A percentile compares a stretch with the other conserved stretches of the same genome.
Conservation (phyloP, 2,329 filamentous ascomycete genomes). For the Microdochium nivale region DNA sequence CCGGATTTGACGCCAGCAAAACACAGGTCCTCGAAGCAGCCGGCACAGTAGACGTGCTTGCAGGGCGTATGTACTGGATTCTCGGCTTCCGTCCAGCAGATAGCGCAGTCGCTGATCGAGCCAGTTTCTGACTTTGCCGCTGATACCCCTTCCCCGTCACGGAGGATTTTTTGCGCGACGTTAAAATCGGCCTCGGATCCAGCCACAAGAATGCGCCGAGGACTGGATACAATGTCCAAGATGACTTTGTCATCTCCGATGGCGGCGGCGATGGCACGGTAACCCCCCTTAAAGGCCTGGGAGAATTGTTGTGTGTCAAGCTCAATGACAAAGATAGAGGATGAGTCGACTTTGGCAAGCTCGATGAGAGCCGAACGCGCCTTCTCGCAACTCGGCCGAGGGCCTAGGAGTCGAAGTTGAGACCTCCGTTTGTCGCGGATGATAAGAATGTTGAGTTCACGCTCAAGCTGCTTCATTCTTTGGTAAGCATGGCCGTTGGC, state of each 20-base stretch:
- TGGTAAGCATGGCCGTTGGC: constrained; percentile 9
- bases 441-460: constrained; percentile 15
- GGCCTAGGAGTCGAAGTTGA: constrained; percentile 20
- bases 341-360: constrained; percentile 4
- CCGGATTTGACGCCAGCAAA: constrained; percentile 6
- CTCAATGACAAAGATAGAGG: constrained; percentile 11
- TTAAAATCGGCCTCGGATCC: constrained; percentile 13
- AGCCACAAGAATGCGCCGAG: constrained; percentile 22
- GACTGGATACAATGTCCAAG: constrained; percentile 21
- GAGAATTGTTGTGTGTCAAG: constrained; percentile 15
- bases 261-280: constrained; percentile 12
- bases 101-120: constrained; percentile 14
- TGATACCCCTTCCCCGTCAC: neutral
- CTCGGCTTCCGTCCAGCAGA: constrained; percentile 28
- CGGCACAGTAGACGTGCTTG: constrained; percentile 30
- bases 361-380: constrained; percentile 8
- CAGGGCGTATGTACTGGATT: constrained; percentile 25
- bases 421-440: constrained; percentile 17
- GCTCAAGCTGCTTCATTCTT: constrained; percentile 12
- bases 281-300: constrained; percentile 23
- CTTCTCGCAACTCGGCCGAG: constrained; percentile 6
- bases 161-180: constrained; percentile 7
- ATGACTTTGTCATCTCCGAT: constrained; percentile 18
- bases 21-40: constrained; percentile 29
- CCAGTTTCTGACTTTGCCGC: neutral